Conservation (phyloP, 305 asterid genomes). For the Solanum hybrid region DNA sequence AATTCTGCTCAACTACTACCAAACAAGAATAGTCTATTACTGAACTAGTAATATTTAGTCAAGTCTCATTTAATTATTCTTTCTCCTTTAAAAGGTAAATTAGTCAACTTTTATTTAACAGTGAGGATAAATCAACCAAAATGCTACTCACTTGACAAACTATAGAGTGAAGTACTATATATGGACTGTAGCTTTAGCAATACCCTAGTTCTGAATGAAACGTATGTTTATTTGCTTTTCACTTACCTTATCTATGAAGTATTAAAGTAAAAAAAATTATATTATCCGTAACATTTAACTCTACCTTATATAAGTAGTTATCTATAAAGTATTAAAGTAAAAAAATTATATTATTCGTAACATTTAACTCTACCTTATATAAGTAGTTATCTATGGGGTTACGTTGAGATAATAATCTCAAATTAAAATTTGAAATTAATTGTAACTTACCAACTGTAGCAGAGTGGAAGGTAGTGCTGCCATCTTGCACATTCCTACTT, state of each 20-base stretch:
- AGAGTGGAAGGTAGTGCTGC: slow-evolving; percentile 81
- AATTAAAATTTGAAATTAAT: too few relatives aligned
- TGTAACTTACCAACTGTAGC: slow-evolving; percentile 77
- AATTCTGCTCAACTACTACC: background rate
- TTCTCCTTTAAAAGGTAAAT: background rate
- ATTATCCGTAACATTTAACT: background rate
- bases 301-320: background rate
- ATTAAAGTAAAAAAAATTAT: background rate
- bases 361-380: background rate
- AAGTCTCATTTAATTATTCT: background rate
- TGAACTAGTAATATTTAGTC: background rate
- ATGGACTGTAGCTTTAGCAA: background rate
- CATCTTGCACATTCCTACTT: slow-evolving; percentile 54
- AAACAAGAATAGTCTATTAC: too few relatives aligned
- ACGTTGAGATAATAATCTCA: background rate
- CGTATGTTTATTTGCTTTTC: background rate
- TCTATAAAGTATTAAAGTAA: background rate
- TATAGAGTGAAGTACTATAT: background rate
- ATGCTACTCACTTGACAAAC: background rate
- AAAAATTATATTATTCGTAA: background rate
- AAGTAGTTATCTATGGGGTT: too few relatives aligned
- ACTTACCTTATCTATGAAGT: background rate
- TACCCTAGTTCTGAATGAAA: background rate
- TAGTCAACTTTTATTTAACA: background rate
- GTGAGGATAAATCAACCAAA: background rate